Conservation (phyloP, 2,329 filamentous ascomycete species). For the Stachybotrys chartarum region DNA sequence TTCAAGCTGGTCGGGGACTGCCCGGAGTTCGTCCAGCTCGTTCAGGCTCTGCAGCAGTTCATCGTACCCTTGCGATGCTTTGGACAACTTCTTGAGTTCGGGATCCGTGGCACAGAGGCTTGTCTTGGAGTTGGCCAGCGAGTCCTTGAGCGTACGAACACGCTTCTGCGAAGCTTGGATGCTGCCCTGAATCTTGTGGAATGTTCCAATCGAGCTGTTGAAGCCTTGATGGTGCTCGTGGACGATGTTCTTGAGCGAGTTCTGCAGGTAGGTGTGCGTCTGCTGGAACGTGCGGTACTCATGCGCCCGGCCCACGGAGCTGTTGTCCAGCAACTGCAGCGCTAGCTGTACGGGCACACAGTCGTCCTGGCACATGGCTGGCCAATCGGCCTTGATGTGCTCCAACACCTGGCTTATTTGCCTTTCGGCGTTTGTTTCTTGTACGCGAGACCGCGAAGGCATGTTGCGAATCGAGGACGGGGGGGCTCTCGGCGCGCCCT, state of each 20-base stretch:
- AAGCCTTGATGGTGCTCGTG: slow-evolving; percentile 99
- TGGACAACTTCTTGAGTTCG: slow-evolving; percentile 83
- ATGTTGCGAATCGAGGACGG: slow-evolving; percentile 22
- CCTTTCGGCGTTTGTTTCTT: slow-evolving; percentile 43
- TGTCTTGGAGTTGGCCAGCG: slow-evolving; percentile 71
- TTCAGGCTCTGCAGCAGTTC: slow-evolving; percentile 77
- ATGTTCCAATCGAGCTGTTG: slow-evolving; percentile 97
- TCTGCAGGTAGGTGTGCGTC: slow-evolving; percentile 83
- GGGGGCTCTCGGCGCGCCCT: slow-evolving; percentile 21
- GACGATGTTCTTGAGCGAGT: slow-evolving; percentile 86
- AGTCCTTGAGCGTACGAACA: slow-evolving; percentile 75
- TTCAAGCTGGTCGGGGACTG: slow-evolving; percentile 86
- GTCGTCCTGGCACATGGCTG: slow-evolving; percentile 79
- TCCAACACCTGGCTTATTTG: slow-evolving; percentile 62
- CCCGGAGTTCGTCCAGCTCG: slow-evolving; percentile 80
- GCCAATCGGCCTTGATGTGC: slow-evolving; percentile 84
- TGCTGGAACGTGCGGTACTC: slow-evolving; percentile 80
- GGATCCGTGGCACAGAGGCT: slow-evolving; percentile 81
- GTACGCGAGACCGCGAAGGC: slow-evolving; percentile 27
- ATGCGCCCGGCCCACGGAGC: slow-evolving; percentile 85
- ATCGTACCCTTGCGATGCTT: slow-evolving; percentile 83
- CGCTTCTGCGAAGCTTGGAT: slow-evolving; percentile 83
- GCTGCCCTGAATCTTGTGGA: slow-evolving; percentile 95
- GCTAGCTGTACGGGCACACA: slow-evolving; percentile 91
- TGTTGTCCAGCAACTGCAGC: slow-evolving; percentile 88